Evolutionary conservation across 2,329 filamentous ascomycete genomes (phyloP), one percentile per base, ranked within the genome.

Genomic region (Westerdykella ornata): DNA sequence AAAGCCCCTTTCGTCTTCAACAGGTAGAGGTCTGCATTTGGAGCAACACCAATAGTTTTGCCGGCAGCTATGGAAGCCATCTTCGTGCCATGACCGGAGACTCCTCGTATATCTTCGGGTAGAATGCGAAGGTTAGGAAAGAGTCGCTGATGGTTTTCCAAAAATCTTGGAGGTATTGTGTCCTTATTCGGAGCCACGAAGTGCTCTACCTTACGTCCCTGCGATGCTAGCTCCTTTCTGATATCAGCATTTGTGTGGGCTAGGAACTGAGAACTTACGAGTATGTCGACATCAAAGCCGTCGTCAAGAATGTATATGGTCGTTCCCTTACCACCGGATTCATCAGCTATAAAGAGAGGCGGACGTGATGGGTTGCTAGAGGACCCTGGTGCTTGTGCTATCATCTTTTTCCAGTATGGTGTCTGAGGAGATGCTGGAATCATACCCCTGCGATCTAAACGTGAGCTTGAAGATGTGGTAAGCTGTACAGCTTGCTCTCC

Each of bases 361-460:
- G 32, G 32, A 3, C 29, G 28, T 9, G 31, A 30, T 6, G 13
- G 11, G 5, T 31, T 20, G 2, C 37, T 20, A 17, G n/a, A 7
- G 8, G 14, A 7, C 8, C 30, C 30, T 7, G n/a, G 30, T 7
- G 30, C n/a, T 33, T 17, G 30, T 16, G 42, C 35, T 15, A 47
- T 44, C 45, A 47, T 44, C 14, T 37, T 47, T 31, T 44, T 41
- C 44, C 44, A 47, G n/a, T 38, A 44, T 14, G 38, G 41, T 6
- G 41, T 38, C 14, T 39, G 15, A 17, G 4, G 9, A 35, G 34
- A 35, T 4, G 14, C 28, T 12, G 38, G 16, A 33, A 32, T 20
- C 11, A 9, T 5, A 5, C 5, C 20, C 20, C 20, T 22, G 9
- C 20, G 20, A 22, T 9, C 9, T 9, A 22, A 22, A 9, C 9